A percentile compares a stretch with the other conserved stretches of the same genome.
Conservation (phyloP, 2,329 filamentous ascomycete genomes). For the Amauroascus niger region DNA sequence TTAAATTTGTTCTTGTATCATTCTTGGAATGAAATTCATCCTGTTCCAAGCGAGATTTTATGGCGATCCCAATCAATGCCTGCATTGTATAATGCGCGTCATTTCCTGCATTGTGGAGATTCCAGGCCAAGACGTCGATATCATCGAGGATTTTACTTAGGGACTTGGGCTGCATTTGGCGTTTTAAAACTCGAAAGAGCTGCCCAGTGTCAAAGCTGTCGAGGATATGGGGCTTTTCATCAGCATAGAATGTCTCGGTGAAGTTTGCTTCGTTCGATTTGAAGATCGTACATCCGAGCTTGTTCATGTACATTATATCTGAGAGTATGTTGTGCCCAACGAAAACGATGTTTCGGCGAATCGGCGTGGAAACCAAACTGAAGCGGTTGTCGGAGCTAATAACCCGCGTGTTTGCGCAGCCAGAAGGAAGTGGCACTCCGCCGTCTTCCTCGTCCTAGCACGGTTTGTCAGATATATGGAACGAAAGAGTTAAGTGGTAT, state of each 20-base stretch:
- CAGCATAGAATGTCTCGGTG: not conserved
- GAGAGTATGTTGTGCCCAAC: constrained; percentile 63
- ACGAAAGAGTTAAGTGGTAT: not conserved
- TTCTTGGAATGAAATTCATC: not conserved
- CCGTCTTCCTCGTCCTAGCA: constrained; percentile 10
- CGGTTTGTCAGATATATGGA: not conserved
- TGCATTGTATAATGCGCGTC: constrained; percentile 73
- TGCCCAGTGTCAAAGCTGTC: constrained; percentile 63
- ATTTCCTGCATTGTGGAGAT: constrained; percentile 81
- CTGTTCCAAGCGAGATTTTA: constrained; percentile 26
- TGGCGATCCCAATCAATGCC: constrained; percentile 56
- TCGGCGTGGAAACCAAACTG: constrained; percentile 11
- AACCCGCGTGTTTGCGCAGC: not conserved
- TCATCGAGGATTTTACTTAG: constrained; percentile 54
- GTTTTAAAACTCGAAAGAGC: constrained; percentile 57
- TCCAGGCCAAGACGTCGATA: constrained; percentile 52
- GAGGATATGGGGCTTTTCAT: constrained; percentile 32
- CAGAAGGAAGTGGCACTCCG: constrained; percentile 1
- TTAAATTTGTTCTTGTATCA: not conserved
- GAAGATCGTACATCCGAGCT: constrained; percentile 44
- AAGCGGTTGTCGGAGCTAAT: constrained; percentile 8
- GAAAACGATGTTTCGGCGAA: constrained; percentile 55
- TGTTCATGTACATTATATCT: constrained; percentile 60
- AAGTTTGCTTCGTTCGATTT: constrained; percentile 23
- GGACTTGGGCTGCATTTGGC: constrained; percentile 44